Percentiles rank a stretch among this genome's conserved stretches.
phyloP scores from a whole-genome alignment of 1,284 basidiomycete genomes.

The Kwoniella shivajii region DNA sequence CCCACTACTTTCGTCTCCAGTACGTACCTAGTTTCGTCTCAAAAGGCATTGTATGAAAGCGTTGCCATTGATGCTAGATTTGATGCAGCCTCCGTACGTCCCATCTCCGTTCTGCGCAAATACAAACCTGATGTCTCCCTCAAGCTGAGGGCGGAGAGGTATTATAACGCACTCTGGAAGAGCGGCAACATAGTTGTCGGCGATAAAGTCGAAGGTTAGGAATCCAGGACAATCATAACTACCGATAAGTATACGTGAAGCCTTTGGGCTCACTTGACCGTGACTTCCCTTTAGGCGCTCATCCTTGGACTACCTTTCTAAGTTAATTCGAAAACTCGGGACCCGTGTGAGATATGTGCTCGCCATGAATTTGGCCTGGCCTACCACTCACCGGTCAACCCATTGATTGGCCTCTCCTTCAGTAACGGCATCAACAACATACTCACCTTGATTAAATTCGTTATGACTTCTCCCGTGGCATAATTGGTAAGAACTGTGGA shows the following conservation, averaged over 20 bases:
- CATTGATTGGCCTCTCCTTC: background rate
- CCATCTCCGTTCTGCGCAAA: background rate
- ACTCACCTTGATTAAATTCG: background rate
- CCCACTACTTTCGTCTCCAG: too few species aligned
- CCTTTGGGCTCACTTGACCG: background rate
- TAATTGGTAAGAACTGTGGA: background rate
- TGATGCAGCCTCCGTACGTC: constrained; percentile 1
- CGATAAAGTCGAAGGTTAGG: background rate
- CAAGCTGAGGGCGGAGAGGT: background rate
- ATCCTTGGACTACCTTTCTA: background rate
- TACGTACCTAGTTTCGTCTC: background rate
- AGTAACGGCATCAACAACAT: background rate
- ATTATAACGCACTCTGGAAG: background rate
- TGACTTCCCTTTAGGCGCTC: background rate
- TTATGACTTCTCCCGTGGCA: background rate
- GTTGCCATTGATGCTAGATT: background rate
- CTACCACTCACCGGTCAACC: too few species aligned
- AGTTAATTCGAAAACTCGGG: too few species aligned
- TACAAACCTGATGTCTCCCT: background rate
- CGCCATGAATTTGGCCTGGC: too few species aligned
- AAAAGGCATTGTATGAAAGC: background rate
- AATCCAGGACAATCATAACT: background rate
- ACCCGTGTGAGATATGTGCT: too few species aligned
- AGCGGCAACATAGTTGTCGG: background rate
- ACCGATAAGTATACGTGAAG: background rate